Percentiles rank a stretch among this genome's conserved stretches.
These are phyloP conservation scores for Epithemia pelagica DNA, from an alignment of 108 stramenopile genomes.

Conservation along the genomic window DNA sequence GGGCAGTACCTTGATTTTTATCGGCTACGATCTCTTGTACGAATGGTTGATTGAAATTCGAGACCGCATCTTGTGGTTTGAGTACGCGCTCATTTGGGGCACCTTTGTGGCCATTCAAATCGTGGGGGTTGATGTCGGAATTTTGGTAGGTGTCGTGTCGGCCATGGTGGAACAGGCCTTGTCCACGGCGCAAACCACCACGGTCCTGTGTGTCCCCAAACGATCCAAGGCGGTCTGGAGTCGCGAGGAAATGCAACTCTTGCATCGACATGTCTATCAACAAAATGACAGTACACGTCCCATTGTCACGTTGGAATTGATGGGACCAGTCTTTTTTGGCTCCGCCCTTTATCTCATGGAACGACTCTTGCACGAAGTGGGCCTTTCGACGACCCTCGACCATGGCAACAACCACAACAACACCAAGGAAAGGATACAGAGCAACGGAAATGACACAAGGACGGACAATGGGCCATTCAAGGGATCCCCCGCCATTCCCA, in stretches of 20 bases:
- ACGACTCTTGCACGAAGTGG: slow-evolving; percentile 48
- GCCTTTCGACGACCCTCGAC: slow-evolving; percentile 20
- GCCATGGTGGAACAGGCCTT: slow-evolving; percentile 74
- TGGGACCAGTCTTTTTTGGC: slow-evolving; percentile 78
- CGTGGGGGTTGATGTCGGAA: slow-evolving; percentile 80
- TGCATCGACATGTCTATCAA: slow-evolving; percentile 61
- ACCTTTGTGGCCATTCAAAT: slow-evolving; percentile 86
- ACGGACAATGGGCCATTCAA: too few species aligned
- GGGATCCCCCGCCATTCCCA: neutral
- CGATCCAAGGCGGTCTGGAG: slow-evolving; percentile 72
- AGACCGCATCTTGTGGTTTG: slow-evolving; percentile 64
- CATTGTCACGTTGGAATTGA: slow-evolving; percentile 64
- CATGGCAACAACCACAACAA: slow-evolving; percentile 19
- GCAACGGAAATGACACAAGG: too few species aligned
- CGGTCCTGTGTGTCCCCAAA: slow-evolving; percentile 42
- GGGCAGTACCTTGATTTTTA: slow-evolving; percentile 86
- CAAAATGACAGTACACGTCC: slow-evolving; percentile 33
- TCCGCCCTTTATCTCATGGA: slow-evolving; percentile 52
- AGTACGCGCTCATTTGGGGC: slow-evolving; percentile 69
- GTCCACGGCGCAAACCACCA: slow-evolving; percentile 54
- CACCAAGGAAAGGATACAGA: neutral
- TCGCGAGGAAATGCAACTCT: slow-evolving; percentile 49
- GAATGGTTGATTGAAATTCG: slow-evolving; percentile 92
- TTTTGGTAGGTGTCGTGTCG: slow-evolving; percentile 64
- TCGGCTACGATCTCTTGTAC: slow-evolving; percentile 85